Evolutionary conservation across 2,329 filamentous ascomycete genomes (phyloP).

Genomic region (Colletotrichum orbiculare): DNA sequence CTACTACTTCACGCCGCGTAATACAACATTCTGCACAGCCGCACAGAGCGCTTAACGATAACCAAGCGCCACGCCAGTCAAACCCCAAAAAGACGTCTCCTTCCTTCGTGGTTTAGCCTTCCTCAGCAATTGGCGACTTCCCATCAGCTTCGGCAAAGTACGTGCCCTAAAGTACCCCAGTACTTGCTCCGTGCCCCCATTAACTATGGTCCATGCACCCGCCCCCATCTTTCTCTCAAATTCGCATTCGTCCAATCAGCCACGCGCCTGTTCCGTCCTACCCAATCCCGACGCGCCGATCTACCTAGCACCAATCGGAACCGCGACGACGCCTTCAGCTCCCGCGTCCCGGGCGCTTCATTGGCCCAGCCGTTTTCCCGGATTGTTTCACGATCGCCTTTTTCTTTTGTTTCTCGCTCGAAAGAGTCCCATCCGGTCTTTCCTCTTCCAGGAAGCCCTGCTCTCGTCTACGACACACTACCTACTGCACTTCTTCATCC

Average conservation of each 20-base stretch:
- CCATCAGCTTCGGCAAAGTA: neutral
- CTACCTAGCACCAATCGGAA: conserved; percentile 30
- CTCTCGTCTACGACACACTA: too few relatives aligned
- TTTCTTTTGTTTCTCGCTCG: conserved; percentile 35
- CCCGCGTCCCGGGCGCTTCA: conserved; percentile 29
- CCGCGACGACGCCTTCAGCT: neutral
- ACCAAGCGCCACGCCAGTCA: conserved; percentile 23
- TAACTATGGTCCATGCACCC: too few relatives aligned
- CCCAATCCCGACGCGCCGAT: conserved; percentile 38
- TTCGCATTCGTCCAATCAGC: neutral
- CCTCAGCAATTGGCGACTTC: neutral
- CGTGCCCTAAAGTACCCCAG: too few relatives aligned
- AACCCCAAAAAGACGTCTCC: neutral
- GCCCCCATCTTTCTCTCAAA: too few relatives aligned
- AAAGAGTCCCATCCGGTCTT: neutral
- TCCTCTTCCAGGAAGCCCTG: too few relatives aligned
- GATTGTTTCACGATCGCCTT: conserved; percentile 36
- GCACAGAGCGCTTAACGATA: conserved; percentile 30
- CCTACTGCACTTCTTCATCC: too few relatives aligned
- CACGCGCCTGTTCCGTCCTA: conserved; percentile 16
- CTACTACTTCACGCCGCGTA: neutral
- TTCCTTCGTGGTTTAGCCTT: neutral
- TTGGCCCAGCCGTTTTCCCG: conserved; percentile 34
- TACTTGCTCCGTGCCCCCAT: too few relatives aligned
- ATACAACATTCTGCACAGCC: conserved; percentile 29